Conservation (phyloP, 495 filamentous ascomycete genomes). For the Penicillium paxilli region DNA sequence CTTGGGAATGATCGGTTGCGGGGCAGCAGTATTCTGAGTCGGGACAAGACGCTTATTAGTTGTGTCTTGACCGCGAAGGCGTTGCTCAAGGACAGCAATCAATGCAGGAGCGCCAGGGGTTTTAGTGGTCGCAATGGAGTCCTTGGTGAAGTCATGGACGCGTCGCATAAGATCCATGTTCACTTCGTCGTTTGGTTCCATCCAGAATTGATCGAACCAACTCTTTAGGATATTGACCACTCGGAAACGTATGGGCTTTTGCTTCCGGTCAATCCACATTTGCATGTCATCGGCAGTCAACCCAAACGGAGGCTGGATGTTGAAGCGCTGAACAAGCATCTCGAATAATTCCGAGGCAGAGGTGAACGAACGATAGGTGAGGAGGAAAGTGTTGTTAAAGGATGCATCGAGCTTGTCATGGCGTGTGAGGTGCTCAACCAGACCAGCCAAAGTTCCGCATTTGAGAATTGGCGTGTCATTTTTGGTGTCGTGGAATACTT, state of each 20-base stretch:
- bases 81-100: slow-evolving; percentile 82
- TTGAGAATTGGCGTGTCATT: slow-evolving; percentile 68
- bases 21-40: slow-evolving; percentile 75
- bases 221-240: slow-evolving; percentile 97
- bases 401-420: slow-evolving; percentile 94
- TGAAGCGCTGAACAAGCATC: slow-evolving; percentile 85
- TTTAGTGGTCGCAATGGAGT: slow-evolving; percentile 86
- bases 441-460: slow-evolving; percentile 81
- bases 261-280: slow-evolving; percentile 88
- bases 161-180: slow-evolving; percentile 82
- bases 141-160: slow-evolving; percentile 87
- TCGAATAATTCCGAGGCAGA: slow-evolving; percentile 88
- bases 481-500: slow-evolving; percentile 88
- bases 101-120: slow-evolving; percentile 82
- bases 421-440: slow-evolving; percentile 95
- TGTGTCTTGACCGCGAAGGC: slow-evolving; percentile 81
- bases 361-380: slow-evolving; percentile 96
- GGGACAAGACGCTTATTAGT: slow-evolving; percentile 84
- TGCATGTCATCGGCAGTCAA: slow-evolving; percentile 75
- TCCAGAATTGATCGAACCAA: slow-evolving; percentile 98
- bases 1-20: slow-evolving; percentile 90
- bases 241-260: slow-evolving; percentile 90
- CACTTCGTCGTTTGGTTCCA: slow-evolving; percentile 85
- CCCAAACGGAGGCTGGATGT: slow-evolving; percentile 87
- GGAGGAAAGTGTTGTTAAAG: slow-evolving; percentile 96